Percentiles rank a stretch among this genome's conserved stretches.
Conservation (phyloP, 148 eudicot species). For the Silene uniflora region DNA sequence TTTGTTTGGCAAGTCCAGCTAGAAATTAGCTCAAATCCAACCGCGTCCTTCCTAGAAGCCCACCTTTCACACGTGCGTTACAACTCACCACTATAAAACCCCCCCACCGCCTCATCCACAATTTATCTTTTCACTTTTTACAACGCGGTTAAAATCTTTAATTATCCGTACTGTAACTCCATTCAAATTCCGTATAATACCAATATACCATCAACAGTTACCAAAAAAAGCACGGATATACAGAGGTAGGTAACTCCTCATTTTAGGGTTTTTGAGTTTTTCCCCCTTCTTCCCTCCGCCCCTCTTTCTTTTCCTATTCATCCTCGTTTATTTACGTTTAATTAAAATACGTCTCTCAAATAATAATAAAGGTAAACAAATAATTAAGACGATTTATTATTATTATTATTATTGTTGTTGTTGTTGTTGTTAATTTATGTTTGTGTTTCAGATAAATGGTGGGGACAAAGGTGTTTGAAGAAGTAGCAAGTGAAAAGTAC, state of each 20-base stretch:
- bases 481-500: slow-evolving; percentile 2
- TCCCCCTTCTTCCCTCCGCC: not conserved
- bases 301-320: not conserved
- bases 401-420: no score
- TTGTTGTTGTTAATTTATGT: no score
- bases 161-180: not conserved
- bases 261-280: slow-evolving; percentile 2
- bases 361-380: no score
- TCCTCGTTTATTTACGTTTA: no score
- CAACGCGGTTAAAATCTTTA: no score
- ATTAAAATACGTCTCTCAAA: no score
- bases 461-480: not conserved
- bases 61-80: no score
- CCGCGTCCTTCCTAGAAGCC: no score
- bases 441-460: not conserved
- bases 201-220: not conserved
- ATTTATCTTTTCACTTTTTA: not conserved
- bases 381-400: no score
- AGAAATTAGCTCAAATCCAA: no score
- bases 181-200: not conserved
- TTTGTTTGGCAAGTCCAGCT: no score
- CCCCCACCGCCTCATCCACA: not conserved
- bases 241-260: not conserved
- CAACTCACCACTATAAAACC: no score
- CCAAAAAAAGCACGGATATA: not conserved